phyloP scores from a whole-genome alignment of 2,329 filamentous ascomycete genomes.

The Lachnellula willkommii region DNA sequence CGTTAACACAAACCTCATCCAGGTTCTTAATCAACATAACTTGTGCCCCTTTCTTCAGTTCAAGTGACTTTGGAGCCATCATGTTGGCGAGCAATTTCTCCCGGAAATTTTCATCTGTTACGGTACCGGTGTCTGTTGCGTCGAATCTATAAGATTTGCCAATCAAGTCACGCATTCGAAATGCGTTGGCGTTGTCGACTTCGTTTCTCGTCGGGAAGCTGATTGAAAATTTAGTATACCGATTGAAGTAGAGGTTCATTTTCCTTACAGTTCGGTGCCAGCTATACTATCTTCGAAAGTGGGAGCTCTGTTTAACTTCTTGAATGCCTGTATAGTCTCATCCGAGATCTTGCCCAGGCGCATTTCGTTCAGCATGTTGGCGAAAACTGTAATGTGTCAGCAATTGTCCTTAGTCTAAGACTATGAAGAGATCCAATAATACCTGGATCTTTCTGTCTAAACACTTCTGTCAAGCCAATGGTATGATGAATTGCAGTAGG shows the following conservation, averaged over 20 bases:
- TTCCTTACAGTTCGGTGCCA: constrained; percentile 71
- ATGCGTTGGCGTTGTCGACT: constrained; percentile 80
- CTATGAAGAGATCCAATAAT: constrained; percentile 13
- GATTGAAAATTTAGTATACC: constrained; percentile 20
- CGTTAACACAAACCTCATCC: constrained; percentile 89
- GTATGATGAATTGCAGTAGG: constrained; percentile 89
- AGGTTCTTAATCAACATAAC: constrained; percentile 99
- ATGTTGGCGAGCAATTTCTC: constrained; percentile 81
- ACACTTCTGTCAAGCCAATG: constrained; percentile 90
- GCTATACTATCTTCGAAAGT: constrained; percentile 68
- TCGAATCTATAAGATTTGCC: constrained; percentile 65
- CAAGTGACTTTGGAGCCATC: constrained; percentile 80
- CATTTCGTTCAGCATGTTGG: constrained; percentile 97
- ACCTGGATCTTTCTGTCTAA: constrained; percentile 84
- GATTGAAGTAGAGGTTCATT: not conserved
- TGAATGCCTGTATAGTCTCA: constrained; percentile 73
- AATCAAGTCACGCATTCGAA: constrained; percentile 64
- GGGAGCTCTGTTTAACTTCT: constrained; percentile 63
- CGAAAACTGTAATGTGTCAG: constrained; percentile 59
- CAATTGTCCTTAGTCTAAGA: not conserved
- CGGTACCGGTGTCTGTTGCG: constrained; percentile 67
- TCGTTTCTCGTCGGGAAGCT: constrained; percentile 84
- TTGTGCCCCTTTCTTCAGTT: constrained; percentile 85
- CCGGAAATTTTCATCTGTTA: constrained; percentile 59
- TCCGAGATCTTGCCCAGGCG: constrained; percentile 75